Evolutionary conservation across 306 rosid genomes (phyloP), one percentile per base, ranked within the genome.

Genomic region (Prunus salicina): DNA sequence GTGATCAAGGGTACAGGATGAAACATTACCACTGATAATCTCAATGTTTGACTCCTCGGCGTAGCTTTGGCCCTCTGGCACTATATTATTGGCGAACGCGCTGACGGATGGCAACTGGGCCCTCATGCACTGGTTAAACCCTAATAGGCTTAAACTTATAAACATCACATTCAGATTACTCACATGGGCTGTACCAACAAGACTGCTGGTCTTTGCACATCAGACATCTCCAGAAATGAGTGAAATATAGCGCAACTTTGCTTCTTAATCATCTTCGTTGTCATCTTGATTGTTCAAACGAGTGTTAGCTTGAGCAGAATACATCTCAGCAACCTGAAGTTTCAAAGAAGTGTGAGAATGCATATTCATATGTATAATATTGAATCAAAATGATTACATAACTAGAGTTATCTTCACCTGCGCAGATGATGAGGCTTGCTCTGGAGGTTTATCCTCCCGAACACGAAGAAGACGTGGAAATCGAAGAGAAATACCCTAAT

Each of bases 301-400:
- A 78, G 76, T 92, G 85, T 77, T 90, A 19, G 88, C 88, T 83
- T 95, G 97, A 68, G 96, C 92, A 56, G 71, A 71, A 73, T 88
- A 96, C 99, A 96, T 82, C 32, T 96, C 97, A 76, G 98, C 98
- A 67, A 96, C 91, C 99, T 92, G 81, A 80, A 76, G 79, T 41
- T 38, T 64, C 76, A 43, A 55, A 64, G 2, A 51, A 34, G 28
- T 51, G 56, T 32, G 56, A 63, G 55, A 46, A 46, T 3, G 12
- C 43, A 19, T n/a, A 71, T 64, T 5, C 45, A 4, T 50, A 25
- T 30, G 20, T 16, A 28, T 34, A n/a, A 20, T 34, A 19, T 7
- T 14, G 57, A 10, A 57, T 41, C 3, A 20, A 52, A 70, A 30
- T 12, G 30, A 8, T 53, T 24, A 60, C 64, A 67, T 32, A 32